Conservation (phyloP, 1,284 basidiomycete species). For the Puccinia hordei region DNA sequence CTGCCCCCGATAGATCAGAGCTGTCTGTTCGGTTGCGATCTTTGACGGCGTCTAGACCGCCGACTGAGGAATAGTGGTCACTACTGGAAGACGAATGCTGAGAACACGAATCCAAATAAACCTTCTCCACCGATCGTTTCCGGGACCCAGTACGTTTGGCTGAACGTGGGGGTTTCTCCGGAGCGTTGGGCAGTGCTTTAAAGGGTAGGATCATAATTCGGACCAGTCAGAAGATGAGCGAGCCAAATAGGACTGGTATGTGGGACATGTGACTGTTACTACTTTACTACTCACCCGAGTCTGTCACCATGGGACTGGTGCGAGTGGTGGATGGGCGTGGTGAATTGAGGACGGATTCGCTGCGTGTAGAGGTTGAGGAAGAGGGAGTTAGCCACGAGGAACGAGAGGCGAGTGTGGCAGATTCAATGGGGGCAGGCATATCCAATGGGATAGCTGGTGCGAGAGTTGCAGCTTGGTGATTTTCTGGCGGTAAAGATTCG, state of each 20-base stretch:
- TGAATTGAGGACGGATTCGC: not conserved
- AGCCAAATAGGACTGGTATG: not conserved
- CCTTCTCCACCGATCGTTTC: constrained; percentile 36
- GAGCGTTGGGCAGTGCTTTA: not conserved
- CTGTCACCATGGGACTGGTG: constrained; percentile 1
- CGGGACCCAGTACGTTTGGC: not conserved
- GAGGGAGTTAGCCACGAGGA: not conserved
- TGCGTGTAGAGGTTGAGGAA: not conserved
- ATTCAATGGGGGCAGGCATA: not conserved
- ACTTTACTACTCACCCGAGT: constrained; percentile 36
- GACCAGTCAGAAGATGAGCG: not conserved
- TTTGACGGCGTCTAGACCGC: not conserved
- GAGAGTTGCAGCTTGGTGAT: constrained; percentile 4
- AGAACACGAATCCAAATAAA: constrained; percentile 40
- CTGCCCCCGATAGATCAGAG: constrained; percentile 11
- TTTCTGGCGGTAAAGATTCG: not conserved
- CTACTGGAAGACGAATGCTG: constrained; percentile 37
- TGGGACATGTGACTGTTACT: not conserved
- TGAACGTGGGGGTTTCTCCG: not conserved
- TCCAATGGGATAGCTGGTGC: not conserved
- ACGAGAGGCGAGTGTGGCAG: not conserved
- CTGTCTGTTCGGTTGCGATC: not conserved
- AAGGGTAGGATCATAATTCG: not conserved
- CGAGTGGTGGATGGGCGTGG: not conserved
- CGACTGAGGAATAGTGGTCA: constrained; percentile 25